phyloP scores from a whole-genome alignment of 2,329 filamentous ascomycete species.

The Myriosclerotinia curreyana region DNA sequence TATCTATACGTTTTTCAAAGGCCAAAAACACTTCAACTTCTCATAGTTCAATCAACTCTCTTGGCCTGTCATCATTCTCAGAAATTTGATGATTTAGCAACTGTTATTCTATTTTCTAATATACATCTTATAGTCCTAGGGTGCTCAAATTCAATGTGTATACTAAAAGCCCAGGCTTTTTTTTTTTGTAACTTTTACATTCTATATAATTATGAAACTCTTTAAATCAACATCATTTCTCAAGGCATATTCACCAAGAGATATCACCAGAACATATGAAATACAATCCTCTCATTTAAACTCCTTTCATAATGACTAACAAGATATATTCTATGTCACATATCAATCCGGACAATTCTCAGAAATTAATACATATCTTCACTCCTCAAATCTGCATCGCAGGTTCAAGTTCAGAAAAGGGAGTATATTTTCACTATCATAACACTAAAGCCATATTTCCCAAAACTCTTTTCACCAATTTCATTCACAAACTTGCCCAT shows the following conservation, averaged over 20 bases:
- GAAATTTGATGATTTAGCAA: not conserved
- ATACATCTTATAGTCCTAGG: not conserved
- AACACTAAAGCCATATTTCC: not conserved
- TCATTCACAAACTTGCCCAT: not conserved
- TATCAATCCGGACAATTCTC: not conserved
- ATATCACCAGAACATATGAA: not conserved
- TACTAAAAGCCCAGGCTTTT: not conserved
- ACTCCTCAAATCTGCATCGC: not conserved
- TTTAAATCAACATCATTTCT: not conserved
- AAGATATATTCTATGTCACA: not conserved
- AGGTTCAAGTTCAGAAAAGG: not conserved
- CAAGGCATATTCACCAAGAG: not conserved
- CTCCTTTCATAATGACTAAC: not conserved
- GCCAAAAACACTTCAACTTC: too few relatives aligned
- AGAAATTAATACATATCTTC: not conserved
- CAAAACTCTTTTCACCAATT: not conserved
- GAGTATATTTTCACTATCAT: not conserved
- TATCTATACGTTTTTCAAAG: too few relatives aligned
- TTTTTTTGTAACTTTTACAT: not conserved
- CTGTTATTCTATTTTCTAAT: not conserved
- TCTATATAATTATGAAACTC: not conserved
- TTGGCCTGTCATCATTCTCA: not conserved
- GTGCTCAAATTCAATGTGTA: not conserved
- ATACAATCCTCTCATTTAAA: not conserved
- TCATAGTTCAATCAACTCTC: not conserved